Percentiles rank a stretch among this genome's conserved stretches.
Conservation (phyloP, 1,284 basidiomycete genomes). For the Psilocybe mexicana region DNA sequence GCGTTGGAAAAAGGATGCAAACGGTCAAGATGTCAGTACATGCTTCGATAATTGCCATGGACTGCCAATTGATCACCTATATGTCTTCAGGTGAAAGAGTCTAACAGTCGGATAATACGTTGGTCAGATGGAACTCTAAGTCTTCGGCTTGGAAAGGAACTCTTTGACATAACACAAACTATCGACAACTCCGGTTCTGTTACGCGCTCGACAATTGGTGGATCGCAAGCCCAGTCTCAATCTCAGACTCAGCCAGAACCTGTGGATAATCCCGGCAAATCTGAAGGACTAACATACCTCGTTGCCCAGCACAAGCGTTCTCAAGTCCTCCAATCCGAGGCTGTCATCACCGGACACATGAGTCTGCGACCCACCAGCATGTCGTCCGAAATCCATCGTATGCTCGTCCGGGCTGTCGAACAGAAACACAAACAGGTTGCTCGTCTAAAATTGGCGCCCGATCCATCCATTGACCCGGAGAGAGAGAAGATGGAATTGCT, state of each 20-base stretch:
- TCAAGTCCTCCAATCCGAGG: conserved; percentile 83
- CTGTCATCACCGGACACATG: conserved; percentile 81
- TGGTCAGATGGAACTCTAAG: conserved; percentile 93
- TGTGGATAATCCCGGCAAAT: conserved; percentile 34
- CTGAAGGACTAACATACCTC: conserved; percentile 82
- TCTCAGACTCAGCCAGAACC: conserved; percentile 37
- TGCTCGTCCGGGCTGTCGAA: conserved; percentile 84
- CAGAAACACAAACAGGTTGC: conserved; percentile 82
- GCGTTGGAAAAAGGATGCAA: conserved; percentile 80
- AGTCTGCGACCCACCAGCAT: conserved; percentile 85
- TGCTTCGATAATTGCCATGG: background rate
- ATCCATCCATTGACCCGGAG: conserved; percentile 72
- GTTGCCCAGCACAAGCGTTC: conserved; percentile 89
- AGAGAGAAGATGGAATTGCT: conserved; percentile 70
- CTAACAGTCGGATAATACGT: conserved; percentile 83
- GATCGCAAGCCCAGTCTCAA: conserved; percentile 35
- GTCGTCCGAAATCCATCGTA: conserved; percentile 87
- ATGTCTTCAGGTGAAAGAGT: conserved; percentile 64
- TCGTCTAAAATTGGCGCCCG: conserved; percentile 72
- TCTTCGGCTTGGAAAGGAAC: conserved; percentile 85
- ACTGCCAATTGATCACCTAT: background rate
- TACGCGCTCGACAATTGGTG: conserved; percentile 50
- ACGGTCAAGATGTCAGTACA: conserved; percentile 65
- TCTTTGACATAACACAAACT: conserved; percentile 83
- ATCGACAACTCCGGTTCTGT: conserved; percentile 69